These are phyloP conservation scores for Scedosporium aurantiacum DNA, from an alignment of 2,329 filamentous ascomycete genomes.

Conservation along the genomic window DNA sequence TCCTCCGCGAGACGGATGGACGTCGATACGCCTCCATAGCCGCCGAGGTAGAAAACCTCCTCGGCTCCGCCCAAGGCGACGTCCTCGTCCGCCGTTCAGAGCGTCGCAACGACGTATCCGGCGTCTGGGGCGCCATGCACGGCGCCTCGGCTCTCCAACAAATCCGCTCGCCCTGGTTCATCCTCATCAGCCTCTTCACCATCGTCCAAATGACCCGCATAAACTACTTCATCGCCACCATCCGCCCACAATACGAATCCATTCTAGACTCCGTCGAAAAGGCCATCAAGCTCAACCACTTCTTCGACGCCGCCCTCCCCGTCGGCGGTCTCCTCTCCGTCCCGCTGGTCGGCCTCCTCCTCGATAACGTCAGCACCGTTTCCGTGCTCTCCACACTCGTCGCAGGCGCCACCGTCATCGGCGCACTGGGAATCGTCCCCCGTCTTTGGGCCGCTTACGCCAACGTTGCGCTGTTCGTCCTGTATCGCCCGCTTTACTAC, in stretches of 20 bases:
- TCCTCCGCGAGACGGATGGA: conserved; percentile 44
- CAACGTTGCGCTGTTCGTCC: conserved; percentile 68
- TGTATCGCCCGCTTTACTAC: conserved; percentile 85
- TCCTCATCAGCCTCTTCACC: conserved; percentile 74
- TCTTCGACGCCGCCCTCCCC: conserved; percentile 72
- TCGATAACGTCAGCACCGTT: conserved; percentile 66
- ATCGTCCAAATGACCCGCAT: conserved; percentile 68
- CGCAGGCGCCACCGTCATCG: conserved; percentile 59
- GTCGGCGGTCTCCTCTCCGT: conserved; percentile 75
- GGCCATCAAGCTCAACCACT: conserved; percentile 63
- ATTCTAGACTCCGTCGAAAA: conserved; percentile 52
- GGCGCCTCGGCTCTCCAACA: conserved; percentile 59
- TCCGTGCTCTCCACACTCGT: conserved; percentile 63
- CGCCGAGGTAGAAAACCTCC: conserved; percentile 60
- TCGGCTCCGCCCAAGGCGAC: conserved; percentile 52
- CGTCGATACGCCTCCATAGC: conserved; percentile 52
- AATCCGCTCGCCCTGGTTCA: conserved; percentile 71
- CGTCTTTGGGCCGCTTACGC: conserved; percentile 59
- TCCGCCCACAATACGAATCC: conserved; percentile 69
- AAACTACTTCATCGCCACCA: conserved; percentile 87
- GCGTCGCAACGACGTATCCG: conserved; percentile 56
- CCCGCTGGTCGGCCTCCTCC: conserved; percentile 71
- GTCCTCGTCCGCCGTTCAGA: conserved; percentile 58
- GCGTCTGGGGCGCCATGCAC: conserved; percentile 82
- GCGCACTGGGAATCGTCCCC: conserved; percentile 64